These are phyloP conservation scores for Helicostylum pulchrum DNA, from an alignment of 192 early-diverging fungal genomes.

Conservation along the genomic window DNA sequence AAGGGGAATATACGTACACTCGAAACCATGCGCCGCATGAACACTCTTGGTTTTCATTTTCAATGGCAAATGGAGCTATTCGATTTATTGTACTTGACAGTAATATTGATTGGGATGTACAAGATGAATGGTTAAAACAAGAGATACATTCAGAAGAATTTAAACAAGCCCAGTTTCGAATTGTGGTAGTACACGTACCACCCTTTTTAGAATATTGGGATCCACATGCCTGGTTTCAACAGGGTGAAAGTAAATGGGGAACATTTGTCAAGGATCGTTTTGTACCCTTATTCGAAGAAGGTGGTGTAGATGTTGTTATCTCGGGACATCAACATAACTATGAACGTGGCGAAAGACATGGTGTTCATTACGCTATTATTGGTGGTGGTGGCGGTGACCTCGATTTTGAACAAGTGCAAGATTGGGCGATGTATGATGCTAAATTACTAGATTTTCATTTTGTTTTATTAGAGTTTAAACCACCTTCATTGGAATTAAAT, in stretches of 20 bases:
- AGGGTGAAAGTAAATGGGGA: constrained; percentile 68
- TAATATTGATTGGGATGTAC: constrained; percentile 57
- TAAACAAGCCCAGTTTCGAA: constrained; percentile 51
- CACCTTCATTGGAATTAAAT: neutral
- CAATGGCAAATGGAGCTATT: constrained; percentile 47
- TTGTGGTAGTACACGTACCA: constrained; percentile 71
- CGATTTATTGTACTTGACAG: constrained; percentile 68
- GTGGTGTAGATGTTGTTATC: constrained; percentile 70
- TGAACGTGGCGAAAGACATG: constrained; percentile 52
- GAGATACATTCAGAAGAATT: constrained; percentile 58
- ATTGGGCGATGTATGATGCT: constrained; percentile 60
- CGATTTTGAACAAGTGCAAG: constrained; percentile 59
- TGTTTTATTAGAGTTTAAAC: constrained; percentile 43
- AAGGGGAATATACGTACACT: constrained; percentile 47
- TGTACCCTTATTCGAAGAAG: constrained; percentile 60
- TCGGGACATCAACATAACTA: constrained; percentile 83
- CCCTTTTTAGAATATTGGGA: constrained; percentile 79
- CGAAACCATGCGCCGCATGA: constrained; percentile 32
- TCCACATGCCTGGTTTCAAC: constrained; percentile 61
- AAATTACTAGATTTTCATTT: constrained; percentile 49
- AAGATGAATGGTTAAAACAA: constrained; percentile 57
- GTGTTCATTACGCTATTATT: constrained; percentile 65
- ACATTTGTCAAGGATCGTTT: constrained; percentile 62
- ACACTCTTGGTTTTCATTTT: constrained; percentile 52
- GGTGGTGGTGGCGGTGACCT: constrained; percentile 70